Conservation (phyloP, 768 basidiomycete genomes). For the Leucocoprinus leucothites region DNA sequence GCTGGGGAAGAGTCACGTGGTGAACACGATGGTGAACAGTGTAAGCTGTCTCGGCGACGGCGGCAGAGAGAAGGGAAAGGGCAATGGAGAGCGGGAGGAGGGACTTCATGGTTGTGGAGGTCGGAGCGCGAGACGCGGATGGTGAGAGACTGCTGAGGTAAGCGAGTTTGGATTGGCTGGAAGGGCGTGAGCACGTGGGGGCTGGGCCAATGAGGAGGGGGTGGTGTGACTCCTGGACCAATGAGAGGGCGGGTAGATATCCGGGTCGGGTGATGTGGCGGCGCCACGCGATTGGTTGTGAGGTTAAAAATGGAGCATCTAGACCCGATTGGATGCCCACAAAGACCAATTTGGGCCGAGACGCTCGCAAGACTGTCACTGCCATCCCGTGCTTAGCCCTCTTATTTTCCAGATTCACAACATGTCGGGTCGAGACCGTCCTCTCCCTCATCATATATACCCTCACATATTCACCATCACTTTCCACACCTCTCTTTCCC, state of each 20-base stretch:
- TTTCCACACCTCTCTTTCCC: conserved; percentile 6
- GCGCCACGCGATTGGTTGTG: conserved; percentile 20
- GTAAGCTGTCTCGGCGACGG: conserved; percentile 23
- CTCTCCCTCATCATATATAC: conserved; percentile 13
- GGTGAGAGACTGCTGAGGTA: background rate
- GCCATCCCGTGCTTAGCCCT: background rate
- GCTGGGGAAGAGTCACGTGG: conserved; percentile 38
- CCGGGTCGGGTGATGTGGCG: too few species aligned
- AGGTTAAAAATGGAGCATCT: conserved; percentile 11
- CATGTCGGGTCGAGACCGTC: conserved; percentile 15
- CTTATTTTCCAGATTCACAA: conserved; percentile 18
- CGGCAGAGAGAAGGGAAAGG: conserved; percentile 4
- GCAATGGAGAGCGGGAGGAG: conserved; percentile 4
- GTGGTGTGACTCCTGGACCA: too few species aligned
- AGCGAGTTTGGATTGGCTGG: conserved; percentile 15
- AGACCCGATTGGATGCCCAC: conserved; percentile 15
- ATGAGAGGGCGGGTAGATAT: too few species aligned
- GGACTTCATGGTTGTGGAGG: background rate
- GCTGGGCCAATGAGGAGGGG: conserved; percentile 14
- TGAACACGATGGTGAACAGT: conserved; percentile 50
- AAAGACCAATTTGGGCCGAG: conserved; percentile 8
- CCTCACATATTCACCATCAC: conserved; percentile 1
- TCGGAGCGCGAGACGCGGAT: too few species aligned
- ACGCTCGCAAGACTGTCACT: conserved; percentile 6
- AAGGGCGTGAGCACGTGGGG: background rate